A percentile compares a stretch with the other conserved stretches of the same genome.
phyloP scores from a whole-genome alignment of 1,284 basidiomycete genomes.

The Peniophora sp. region DNA sequence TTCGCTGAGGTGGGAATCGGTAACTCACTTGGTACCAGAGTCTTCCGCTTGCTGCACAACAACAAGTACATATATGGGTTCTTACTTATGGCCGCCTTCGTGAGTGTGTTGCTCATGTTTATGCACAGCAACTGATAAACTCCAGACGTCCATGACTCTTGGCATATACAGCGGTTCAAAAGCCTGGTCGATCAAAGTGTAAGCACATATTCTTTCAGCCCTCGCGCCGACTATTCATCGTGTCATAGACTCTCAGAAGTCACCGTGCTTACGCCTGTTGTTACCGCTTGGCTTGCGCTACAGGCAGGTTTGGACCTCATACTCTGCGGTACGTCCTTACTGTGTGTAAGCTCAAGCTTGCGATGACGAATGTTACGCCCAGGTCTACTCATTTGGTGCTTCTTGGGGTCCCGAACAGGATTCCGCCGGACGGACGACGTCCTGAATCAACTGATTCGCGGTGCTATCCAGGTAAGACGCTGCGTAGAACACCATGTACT shows the following conservation, averaged over 20 bases:
- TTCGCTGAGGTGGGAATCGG: too few species aligned
- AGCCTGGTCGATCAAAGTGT: constrained; percentile 29
- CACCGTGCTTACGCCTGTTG: constrained; percentile 17
- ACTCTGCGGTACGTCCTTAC: too few species aligned
- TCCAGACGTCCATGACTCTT: constrained; percentile 23
- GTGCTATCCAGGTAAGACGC: constrained; percentile 24
- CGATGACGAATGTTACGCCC: too few species aligned
- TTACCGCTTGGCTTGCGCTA: constrained; percentile 30
- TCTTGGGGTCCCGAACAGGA: constrained; percentile 28
- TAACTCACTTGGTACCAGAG: constrained; percentile 11
- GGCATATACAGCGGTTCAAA: constrained; percentile 28
- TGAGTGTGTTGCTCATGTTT: too few species aligned
- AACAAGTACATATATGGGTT: constrained; percentile 24
- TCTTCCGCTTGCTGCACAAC: constrained; percentile 24
- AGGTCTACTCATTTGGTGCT: too few species aligned
- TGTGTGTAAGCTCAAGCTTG: too few species aligned
- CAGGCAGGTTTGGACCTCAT: constrained; percentile 29
- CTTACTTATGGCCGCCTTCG: constrained; percentile 23
- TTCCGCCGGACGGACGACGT: constrained; percentile 36
- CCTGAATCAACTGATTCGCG: constrained; percentile 37
- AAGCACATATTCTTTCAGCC: constrained; percentile 9
- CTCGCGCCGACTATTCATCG: constrained; percentile 3
- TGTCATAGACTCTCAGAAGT: constrained; percentile 19
- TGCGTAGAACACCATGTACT: too few species aligned
- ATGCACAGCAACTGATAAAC: too few species aligned